Percentiles rank a stretch among this genome's conserved stretches.
These are phyloP conservation scores for Recurvomyces mirabilis DNA, from an alignment of 495 filamentous ascomycete species.

Conservation along the genomic window DNA sequence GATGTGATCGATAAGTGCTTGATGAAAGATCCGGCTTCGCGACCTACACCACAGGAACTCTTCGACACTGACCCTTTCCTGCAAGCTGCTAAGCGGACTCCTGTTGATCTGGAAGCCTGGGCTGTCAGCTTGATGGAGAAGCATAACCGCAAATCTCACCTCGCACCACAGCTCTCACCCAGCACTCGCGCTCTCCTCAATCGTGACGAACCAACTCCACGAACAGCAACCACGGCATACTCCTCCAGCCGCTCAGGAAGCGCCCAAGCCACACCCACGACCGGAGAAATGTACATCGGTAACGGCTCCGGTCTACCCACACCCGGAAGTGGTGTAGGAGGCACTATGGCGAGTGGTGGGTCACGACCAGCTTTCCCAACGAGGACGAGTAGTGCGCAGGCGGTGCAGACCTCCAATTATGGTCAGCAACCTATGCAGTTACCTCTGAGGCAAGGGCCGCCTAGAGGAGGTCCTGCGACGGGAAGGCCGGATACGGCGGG, in stretches of 20 bases:
- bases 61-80: conserved; percentile 80
- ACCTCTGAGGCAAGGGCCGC: conserved; percentile 20
- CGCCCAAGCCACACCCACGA: conserved; percentile 6
- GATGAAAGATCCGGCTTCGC: conserved; percentile 71
- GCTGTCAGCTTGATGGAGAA: conserved; percentile 81
- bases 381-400: conserved; percentile 21
- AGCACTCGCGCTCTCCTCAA: conserved; percentile 37
- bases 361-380: conserved; percentile 14
- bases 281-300: conserved; percentile 12
- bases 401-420: conserved; percentile 1
- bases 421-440: conserved; percentile 20
- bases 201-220: conserved; percentile 5
- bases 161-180: conserved; percentile 45
- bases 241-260: not conserved
- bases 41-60: conserved; percentile 85
- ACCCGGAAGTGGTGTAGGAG: no score
- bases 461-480: not conserved
- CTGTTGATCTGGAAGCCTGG: conserved; percentile 82
- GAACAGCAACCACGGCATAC: not conserved
- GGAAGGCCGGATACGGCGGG: conserved; percentile 10
- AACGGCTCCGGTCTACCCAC: not conserved
- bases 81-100: conserved; percentile 88
- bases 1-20: conserved; percentile 95
- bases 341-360: not conserved
- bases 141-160: conserved; percentile 84